Conservation (phyloP, 192 early-diverging fungal genomes). For the Entomortierella lignicola region DNA sequence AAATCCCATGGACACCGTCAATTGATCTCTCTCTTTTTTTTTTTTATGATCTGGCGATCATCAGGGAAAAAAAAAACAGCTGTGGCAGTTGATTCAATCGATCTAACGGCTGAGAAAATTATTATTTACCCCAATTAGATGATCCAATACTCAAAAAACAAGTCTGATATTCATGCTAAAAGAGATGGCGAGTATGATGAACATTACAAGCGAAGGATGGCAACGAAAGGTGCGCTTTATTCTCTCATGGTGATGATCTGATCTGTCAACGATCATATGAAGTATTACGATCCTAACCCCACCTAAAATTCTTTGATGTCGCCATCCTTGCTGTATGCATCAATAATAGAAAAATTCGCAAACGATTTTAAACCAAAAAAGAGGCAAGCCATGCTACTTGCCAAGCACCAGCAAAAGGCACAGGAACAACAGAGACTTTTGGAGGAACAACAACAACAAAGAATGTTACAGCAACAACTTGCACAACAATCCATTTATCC, state of each 20-base stretch:
- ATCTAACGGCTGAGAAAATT: neutral
- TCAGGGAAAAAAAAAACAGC: too few species aligned
- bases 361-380: constrained; percentile 46
- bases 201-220: constrained; percentile 67
- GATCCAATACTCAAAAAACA: constrained; percentile 66
- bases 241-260: neutral
- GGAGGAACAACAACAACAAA: constrained; percentile 43
- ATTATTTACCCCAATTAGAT: constrained; percentile 34
- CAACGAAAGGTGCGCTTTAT: constrained; percentile 69
- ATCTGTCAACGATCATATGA: neutral
- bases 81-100: neutral
- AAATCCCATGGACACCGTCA: neutral
- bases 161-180: constrained; percentile 72
- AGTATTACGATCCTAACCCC: too few species aligned
- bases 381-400: constrained; percentile 27
- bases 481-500: constrained; percentile 24
- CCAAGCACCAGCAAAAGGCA: constrained; percentile 33
- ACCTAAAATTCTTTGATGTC: too few species aligned
- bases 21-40: too few species aligned
- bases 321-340: too few species aligned
- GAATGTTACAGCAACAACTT: constrained; percentile 20
- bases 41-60: too few species aligned
- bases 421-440: constrained; percentile 33
- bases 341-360: constrained; percentile 43
- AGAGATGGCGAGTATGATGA: constrained; percentile 75